Conservation (phyloP, 2,329 filamentous ascomycete species). For the Penicillium sp. region DNA sequence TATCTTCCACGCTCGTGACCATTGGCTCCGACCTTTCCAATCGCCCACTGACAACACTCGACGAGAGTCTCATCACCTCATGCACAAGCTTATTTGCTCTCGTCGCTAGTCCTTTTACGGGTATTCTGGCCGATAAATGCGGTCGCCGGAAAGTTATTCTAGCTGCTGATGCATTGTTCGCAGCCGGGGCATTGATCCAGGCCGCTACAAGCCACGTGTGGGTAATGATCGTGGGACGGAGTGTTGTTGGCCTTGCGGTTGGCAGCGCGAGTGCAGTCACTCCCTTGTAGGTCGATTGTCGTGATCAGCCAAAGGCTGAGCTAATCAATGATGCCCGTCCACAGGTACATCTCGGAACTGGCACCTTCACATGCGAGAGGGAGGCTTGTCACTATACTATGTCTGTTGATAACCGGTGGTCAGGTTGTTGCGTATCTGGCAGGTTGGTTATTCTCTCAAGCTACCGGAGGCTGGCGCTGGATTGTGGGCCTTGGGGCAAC, state of each 20-base stretch:
- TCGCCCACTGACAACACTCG: slow-evolving; percentile 51
- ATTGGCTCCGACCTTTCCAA: slow-evolving; percentile 54
- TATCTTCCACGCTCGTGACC: slow-evolving; percentile 59
- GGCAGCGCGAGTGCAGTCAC: slow-evolving; percentile 67
- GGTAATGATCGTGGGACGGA: slow-evolving; percentile 48
- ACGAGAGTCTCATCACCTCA: slow-evolving; percentile 59
- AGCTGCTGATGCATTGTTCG: slow-evolving; percentile 47
- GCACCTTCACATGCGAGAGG: slow-evolving; percentile 74
- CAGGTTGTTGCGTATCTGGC: slow-evolving; percentile 85
- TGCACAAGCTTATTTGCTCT: slow-evolving; percentile 58
- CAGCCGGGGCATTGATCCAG: slow-evolving; percentile 45
- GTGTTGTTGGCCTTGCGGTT: slow-evolving; percentile 48
- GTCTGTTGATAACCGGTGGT: slow-evolving; percentile 79
- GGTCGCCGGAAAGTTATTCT: slow-evolving; percentile 50
- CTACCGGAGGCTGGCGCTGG: slow-evolving; percentile 73
- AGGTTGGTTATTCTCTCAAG: slow-evolving; percentile 69
- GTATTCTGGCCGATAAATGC: slow-evolving; percentile 50
- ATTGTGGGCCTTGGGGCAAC: slow-evolving; percentile 83
- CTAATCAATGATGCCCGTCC: slow-evolving; percentile 2
- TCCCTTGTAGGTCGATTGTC: slow-evolving; percentile 55
- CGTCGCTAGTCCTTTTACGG: slow-evolving; percentile 54
- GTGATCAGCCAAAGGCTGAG: not conserved
- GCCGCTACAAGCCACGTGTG: slow-evolving; percentile 41
- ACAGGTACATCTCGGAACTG: slow-evolving; percentile 76
- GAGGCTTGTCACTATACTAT: slow-evolving; percentile 74